These are phyloP conservation scores for Aspergillus brunneoviolaceus DNA, from an alignment of 2,329 filamentous ascomycete genomes.

Conservation along the genomic window DNA sequence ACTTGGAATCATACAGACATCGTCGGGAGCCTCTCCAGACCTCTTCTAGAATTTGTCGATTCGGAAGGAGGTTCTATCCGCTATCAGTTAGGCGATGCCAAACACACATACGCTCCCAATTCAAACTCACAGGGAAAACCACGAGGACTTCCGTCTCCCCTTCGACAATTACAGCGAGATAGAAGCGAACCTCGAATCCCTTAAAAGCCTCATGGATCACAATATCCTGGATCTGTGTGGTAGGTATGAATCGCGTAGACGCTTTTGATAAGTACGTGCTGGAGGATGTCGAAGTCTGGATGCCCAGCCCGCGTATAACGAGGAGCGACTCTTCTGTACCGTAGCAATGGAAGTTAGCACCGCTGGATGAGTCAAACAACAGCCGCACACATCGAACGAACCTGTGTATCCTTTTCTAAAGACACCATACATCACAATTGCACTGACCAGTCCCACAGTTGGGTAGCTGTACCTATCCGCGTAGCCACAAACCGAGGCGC, in stretches of 20 bases:
- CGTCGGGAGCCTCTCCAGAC: slow-evolving; percentile 85
- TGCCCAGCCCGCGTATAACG: slow-evolving; percentile 81
- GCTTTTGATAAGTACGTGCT: slow-evolving; percentile 64
- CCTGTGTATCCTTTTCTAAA: slow-evolving; percentile 53
- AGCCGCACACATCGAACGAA: slow-evolving; percentile 27
- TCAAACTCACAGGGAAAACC: slow-evolving; percentile 72
- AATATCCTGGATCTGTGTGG: slow-evolving; percentile 86
- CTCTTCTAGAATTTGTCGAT: slow-evolving; percentile 72
- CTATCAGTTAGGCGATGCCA: slow-evolving; percentile 1
- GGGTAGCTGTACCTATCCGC: slow-evolving; percentile 44
- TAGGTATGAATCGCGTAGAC: slow-evolving; percentile 79
- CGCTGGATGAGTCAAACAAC: not conserved
- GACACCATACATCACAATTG: slow-evolving; percentile 45
- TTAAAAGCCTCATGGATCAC: slow-evolving; percentile 93
- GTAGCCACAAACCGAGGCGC: slow-evolving; percentile 34
- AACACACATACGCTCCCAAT: not conserved
- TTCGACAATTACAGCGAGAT: slow-evolving; percentile 84
- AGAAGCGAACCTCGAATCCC: slow-evolving; percentile 87
- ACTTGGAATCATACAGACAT: slow-evolving; percentile 73
- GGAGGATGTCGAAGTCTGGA: slow-evolving; percentile 78
- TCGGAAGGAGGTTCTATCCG: slow-evolving; percentile 64
- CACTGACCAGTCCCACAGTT: slow-evolving; percentile 41
- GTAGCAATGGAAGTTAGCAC: slow-evolving; percentile 36
- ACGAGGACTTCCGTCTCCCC: slow-evolving; percentile 86
- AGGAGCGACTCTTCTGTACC: slow-evolving; percentile 76